phyloP scores from a whole-genome alignment of 768 basidiomycete genomes.

The Rhodotorula graminis region DNA sequence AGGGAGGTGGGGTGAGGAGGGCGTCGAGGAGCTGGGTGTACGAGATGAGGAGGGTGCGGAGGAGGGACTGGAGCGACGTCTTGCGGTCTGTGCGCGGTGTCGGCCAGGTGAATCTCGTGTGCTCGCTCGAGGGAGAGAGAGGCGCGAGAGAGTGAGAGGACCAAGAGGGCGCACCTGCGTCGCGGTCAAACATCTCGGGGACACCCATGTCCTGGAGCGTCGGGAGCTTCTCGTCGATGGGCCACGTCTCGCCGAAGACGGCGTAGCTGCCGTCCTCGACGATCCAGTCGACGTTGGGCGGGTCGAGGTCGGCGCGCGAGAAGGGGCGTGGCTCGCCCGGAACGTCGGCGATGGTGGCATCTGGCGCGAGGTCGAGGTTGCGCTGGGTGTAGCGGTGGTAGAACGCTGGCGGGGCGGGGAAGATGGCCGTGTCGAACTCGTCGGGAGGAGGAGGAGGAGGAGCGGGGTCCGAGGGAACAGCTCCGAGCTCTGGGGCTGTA shows the following conservation, averaged over 20 bases:
- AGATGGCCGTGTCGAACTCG: conserved; percentile 47
- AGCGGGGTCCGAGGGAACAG: neutral
- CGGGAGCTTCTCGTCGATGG: conserved; percentile 78
- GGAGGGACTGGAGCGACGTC: conserved; percentile 64
- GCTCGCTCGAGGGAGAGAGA: too few species aligned
- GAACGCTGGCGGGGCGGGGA: conserved; percentile 81
- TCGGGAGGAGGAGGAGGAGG: neutral
- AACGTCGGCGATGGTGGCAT: conserved; percentile 48
- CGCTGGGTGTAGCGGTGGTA: conserved; percentile 70
- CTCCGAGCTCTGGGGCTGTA: neutral
- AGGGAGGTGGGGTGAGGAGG: conserved; percentile 59
- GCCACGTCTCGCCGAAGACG: conserved; percentile 84
- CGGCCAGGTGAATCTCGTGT: too few species aligned
- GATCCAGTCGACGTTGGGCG: conserved; percentile 86
- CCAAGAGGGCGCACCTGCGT: conserved; percentile 54
- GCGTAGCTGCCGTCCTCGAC: conserved; percentile 75
- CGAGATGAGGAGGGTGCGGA: conserved; percentile 71
- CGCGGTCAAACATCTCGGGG: conserved; percentile 70
- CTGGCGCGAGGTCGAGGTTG: conserved; percentile 64
- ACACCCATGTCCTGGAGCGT: conserved; percentile 77
- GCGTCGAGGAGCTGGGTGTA: conserved; percentile 70
- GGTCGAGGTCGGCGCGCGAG: conserved; percentile 60
- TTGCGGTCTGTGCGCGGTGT: conserved; percentile 59
- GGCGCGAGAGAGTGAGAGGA: too few species aligned
- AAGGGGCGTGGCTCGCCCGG: conserved; percentile 47